Evolutionary conservation across 768 basidiomycete genomes (phyloP).

Genomic region (Pleurotus ostreatus): DNA sequence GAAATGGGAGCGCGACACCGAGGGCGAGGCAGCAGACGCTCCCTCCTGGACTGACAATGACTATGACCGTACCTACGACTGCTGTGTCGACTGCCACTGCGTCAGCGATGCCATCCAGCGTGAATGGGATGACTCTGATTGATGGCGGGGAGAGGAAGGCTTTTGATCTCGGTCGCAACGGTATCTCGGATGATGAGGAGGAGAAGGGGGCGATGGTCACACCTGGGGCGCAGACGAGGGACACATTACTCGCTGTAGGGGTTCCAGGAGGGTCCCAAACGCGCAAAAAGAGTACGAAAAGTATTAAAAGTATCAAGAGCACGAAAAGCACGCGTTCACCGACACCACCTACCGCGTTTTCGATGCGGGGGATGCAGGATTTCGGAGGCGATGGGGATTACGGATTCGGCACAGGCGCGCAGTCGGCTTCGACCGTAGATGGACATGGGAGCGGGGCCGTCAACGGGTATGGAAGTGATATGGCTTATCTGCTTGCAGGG

Average conservation of each 20-base stretch:
- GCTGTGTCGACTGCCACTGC: background rate
- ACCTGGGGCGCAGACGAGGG: background rate
- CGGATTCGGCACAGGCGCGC: too few relatives aligned
- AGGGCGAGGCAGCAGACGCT: background rate
- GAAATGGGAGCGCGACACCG: background rate
- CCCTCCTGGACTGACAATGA: constrained; percentile 1
- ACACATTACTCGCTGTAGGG: background rate
- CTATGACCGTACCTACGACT: background rate
- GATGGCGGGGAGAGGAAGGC: background rate
- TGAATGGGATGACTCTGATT: background rate
- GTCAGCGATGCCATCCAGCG: background rate
- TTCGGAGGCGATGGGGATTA: too few relatives aligned
- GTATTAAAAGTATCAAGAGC: too few relatives aligned
- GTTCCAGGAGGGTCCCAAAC: background rate
- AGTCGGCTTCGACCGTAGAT: too few relatives aligned
- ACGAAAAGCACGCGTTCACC: too few relatives aligned
- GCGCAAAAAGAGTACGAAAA: too few relatives aligned
- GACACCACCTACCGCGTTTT: too few relatives aligned
- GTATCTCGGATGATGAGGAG: background rate
- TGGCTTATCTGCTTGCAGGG: background rate
- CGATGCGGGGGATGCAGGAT: too few relatives aligned
- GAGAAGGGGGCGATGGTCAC: background rate
- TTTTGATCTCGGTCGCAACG: background rate
- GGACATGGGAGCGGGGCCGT: too few relatives aligned
- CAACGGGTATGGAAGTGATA: background rate